Base-by-base conservation (phyloP, 306 rosid species). In the Erythrophleum fordii region DNA sequence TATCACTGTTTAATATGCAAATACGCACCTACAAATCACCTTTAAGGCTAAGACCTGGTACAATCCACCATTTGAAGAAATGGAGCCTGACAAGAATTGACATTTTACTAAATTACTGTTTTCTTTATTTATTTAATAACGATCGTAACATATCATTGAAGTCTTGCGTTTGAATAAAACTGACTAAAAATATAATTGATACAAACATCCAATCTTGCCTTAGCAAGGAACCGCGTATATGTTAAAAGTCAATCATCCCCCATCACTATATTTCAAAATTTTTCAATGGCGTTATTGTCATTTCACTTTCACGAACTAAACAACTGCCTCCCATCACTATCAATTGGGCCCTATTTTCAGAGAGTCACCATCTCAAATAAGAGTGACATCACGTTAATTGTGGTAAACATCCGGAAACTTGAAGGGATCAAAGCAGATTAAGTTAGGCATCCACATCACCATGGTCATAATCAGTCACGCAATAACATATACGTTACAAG, bases 21-120 rank as follows among this genome's bases (percentile, higher is more conserved):
- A n/a, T n/a, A n/a, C n/a, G n/a, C n/a, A n/a, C 20, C 61, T 29
- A 35, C 64, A 52, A 51, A 31, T 51, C 76, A 49, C 60, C 62
- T 3, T 11, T 4, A 46, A 1, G 52, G 52, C n/a, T 46, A 42
- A 8, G 48, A 42, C 13, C 13, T 11, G 42, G 42, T 37, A 5
- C 42, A 5, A 5, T 37, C 6, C 8, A 53, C 60, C 28, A 45
- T 45, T 13, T 0, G 11, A 45, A 7, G 8, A 52, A 31, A 44
- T 44, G 13, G 48, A 44, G 2, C 41, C 11, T 25, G 9, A 62
- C 22, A 13, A 20, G 12, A 46, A 6, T 76, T 29, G 11, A 46
- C 52, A 28, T 76, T 29, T 4, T 3, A 49, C 55, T 14, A 14
- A 14, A 17, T 14, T 46, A 46, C 10, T 45, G 16, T 46, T 46